Evolutionary conservation across 2,329 filamentous ascomycete genomes (phyloP), one percentile per base, ranked within the genome.

Genomic region (Aaosphaeria pasadenensis): DNA sequence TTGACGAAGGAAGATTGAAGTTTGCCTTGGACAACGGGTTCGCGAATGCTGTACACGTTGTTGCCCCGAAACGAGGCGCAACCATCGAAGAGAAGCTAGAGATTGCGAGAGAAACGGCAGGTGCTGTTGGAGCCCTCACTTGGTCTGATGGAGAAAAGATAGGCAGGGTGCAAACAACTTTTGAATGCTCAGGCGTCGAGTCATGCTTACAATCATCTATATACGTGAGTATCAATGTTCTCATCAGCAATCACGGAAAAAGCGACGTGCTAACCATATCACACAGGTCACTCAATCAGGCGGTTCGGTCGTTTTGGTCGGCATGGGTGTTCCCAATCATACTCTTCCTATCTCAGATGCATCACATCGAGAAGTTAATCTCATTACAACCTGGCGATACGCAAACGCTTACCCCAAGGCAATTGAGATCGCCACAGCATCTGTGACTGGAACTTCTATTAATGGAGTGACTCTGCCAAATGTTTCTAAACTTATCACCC

Each of bases 131-230:
- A 24, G 33, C 33, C 9, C 33, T 36, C 33, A 36, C 9, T 11
- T 36, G 9, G 33, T 4, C 33, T 36, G 13, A 9, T 11, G 33
- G 13, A 13, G 33, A 36, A 36, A 13, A 36, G 33, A 11, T 36
- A n/a, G 77, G 78, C 33, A 13, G 33, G 31, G 81, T 82, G 0
- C 68, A 75, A 24, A 75, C 95, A 43, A 84, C 84, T 13, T 79
- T 96, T 70, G 91, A 96, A 73, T 96, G 91, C 76, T 96, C 91
- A 0, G 91, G 91, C 43, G 88, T 95, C 11, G 90, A 95, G 77
- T 89, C 85, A 74, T 91, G 87, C 69, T 86, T 96, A 24, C 17
- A 60, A 83, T 85, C 6, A 79, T 88, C 30, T 89, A 44, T 44
- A 7, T 44, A 44, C 31, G 42, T 44, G 30, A 44, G 42, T 44